Evolutionary conservation across 257 asterid species (phyloP), one percentile per base, ranked within the genome.

Genomic region (Cinchona pubescens): DNA sequence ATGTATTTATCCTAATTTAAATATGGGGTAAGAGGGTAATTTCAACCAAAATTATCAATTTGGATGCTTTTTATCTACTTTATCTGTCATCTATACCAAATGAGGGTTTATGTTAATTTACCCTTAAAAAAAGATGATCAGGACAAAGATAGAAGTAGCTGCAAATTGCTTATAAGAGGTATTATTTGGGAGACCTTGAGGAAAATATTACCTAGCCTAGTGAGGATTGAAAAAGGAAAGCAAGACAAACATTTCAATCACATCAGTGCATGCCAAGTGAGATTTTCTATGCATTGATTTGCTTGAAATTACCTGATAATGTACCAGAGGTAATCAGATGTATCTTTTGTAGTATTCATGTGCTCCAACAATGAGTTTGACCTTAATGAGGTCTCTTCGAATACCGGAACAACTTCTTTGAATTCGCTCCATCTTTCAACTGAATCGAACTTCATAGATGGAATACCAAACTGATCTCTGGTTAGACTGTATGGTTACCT

Each of bases 251-350:
- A 69, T 48, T 7, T 46, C 48, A 59, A 46, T 30, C 27, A 30
- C 21, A 21, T 9, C 7, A 48, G 2, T 48, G 45, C 43, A 43
- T 45, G 42, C 18, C 19, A 30, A 29, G 15, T 4, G 30, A 0
- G 67, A 32, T 53, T 59, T 53, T 53, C 27, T 55, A 23, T 72
- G 19, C 23, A 8, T 9, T 10, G 35, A 59, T 43, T 45, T 19
- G 29, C 29, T 40, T 19, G 18, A 15, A 11, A 21, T 63, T 83
- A 94, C 98, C 91, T 88, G 64, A 75, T 19, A 63, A 88, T 92
- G 89, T 92, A 94, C 98, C 98, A 94, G 46, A 94, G 82, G 78
- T 94, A 92, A 76, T 92, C 98, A 3, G 97, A 89, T 46, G 43
- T 69, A 85, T 94, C 98, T 84, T 87, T 88, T 29, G 98, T 90